Conservation (phyloP, 2,329 filamentous ascomycete species). For the Peltaster fructicola region DNA sequence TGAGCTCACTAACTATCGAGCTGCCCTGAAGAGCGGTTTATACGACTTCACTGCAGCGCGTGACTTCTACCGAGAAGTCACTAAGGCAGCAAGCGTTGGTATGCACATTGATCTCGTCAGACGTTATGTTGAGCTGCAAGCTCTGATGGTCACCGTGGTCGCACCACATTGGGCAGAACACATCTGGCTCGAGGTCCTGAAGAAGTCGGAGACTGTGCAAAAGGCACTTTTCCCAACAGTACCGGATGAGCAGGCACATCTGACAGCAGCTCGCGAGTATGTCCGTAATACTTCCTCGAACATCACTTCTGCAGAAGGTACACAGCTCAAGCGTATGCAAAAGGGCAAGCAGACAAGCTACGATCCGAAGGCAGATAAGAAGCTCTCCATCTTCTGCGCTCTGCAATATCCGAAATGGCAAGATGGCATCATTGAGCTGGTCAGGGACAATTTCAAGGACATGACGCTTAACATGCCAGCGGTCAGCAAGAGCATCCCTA, state of each 20-base stretch:
- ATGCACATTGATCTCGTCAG: conserved; percentile 71
- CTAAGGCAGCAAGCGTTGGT: conserved; percentile 55
- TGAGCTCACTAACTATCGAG: conserved; percentile 60
- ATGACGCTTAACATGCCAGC: conserved; percentile 60
- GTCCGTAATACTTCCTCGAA: conserved; percentile 56
- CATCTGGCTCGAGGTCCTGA: conserved; percentile 81
- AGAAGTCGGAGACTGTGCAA: conserved; percentile 60
- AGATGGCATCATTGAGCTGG: conserved; percentile 68
- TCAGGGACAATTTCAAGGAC: conserved; percentile 52
- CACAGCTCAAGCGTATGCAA: conserved; percentile 70
- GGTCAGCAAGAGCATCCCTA: conserved; percentile 59
- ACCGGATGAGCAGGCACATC: conserved; percentile 43
- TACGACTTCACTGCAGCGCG: conserved; percentile 83
- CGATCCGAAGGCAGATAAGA: conserved; percentile 83
- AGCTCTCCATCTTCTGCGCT: conserved; percentile 70
- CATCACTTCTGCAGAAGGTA: conserved; percentile 72
- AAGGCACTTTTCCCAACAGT: conserved; percentile 58
- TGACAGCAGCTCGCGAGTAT: conserved; percentile 70
- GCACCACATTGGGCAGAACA: conserved; percentile 90
- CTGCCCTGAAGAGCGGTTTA: conserved; percentile 65
- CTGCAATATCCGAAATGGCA: conserved; percentile 79
- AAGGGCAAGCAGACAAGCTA: conserved; percentile 79
- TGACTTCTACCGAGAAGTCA: conserved; percentile 78
- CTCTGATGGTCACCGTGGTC: conserved; percentile 63
- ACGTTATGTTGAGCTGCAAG: conserved; percentile 74